Conservation (phyloP, 768 basidiomycete species). For the Suillus subaureus region DNA sequence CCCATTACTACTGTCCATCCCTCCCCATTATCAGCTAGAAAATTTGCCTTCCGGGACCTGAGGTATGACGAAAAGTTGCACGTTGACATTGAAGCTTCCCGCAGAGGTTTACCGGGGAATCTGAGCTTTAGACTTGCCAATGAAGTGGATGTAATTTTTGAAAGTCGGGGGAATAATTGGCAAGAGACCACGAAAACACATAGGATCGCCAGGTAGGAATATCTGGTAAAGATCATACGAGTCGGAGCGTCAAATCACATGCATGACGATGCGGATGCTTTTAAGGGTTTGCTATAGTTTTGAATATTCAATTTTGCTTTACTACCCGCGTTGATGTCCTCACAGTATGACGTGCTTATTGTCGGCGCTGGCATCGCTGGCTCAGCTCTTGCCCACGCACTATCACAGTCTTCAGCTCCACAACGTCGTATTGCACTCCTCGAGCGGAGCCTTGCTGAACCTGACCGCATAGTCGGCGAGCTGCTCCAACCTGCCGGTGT, state of each 20-base stretch:
- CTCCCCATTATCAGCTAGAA: constrained; percentile 55
- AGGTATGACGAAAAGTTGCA: constrained; percentile 42
- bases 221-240: background rate
- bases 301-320: background rate
- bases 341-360: constrained; percentile 75
- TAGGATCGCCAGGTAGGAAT: background rate
- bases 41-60: constrained; percentile 53
- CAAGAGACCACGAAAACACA: background rate
- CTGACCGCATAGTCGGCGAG: constrained; percentile 97
- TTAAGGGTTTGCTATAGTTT: background rate
- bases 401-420: constrained; percentile 55
- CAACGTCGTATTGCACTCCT: constrained; percentile 73
- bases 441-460: constrained; percentile 89
- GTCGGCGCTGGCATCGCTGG: constrained; percentile 94
- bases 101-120: background rate
- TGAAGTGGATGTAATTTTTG: background rate
- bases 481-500: constrained; percentile 94
- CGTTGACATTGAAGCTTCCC: constrained; percentile 19
- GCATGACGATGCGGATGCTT: background rate
- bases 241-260: background rate
- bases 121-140: background rate
- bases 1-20: constrained; percentile 92
- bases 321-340: background rate
- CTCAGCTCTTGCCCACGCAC: constrained; percentile 81
- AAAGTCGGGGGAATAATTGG: background rate